Conservation (phyloP, 768 basidiomycete genomes). For the Termitomyces sp. region DNA sequence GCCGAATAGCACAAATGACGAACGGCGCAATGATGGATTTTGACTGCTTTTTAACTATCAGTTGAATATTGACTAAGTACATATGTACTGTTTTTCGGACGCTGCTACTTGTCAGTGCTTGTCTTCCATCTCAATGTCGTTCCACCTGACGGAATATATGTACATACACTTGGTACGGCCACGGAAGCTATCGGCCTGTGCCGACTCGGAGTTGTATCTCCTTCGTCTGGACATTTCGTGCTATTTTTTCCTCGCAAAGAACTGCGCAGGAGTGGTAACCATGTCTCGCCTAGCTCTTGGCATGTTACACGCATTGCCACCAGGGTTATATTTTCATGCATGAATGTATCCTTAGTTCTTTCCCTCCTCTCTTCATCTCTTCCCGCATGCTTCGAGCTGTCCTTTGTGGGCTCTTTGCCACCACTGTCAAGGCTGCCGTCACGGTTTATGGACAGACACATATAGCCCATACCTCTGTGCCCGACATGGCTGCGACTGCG, state of each 20-base stretch:
- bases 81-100: neutral
- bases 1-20: neutral
- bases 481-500: slow-evolving; percentile 4
- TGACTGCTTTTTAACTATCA: no score
- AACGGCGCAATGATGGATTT: neutral
- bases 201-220: neutral
- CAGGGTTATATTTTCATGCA: neutral
- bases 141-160: neutral
- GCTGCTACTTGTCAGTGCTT: neutral
- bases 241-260: neutral
- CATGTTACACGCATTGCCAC: neutral
- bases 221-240: neutral
- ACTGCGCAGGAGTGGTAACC: neutral
- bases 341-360: neutral
- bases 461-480: slow-evolving; percentile 14
- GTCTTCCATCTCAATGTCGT: neutral
- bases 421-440: slow-evolving; percentile 13
- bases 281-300: neutral
- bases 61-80: no score
- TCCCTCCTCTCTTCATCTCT: neutral
- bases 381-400: slow-evolving; percentile 7
- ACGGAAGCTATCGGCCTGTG: neutral
- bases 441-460: slow-evolving; percentile 29
- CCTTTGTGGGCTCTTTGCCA: slow-evolving; percentile 7
- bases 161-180: neutral